Conservation (phyloP, 2,329 filamentous ascomycete species). For the Epichloe sibirici region DNA sequence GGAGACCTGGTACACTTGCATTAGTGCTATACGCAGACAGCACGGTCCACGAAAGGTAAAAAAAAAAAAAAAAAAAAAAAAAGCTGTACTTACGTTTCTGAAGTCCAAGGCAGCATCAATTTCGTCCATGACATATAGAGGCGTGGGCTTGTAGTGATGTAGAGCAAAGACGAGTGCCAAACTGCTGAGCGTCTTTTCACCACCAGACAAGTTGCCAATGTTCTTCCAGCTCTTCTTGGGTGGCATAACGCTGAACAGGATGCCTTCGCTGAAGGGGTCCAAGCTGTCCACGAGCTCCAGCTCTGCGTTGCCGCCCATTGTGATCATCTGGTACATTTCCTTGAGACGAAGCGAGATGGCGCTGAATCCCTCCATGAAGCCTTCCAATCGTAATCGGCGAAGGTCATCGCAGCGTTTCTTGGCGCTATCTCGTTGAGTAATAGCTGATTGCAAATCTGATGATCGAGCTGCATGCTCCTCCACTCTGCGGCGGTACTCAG, state of each 20-base stretch:
- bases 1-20: conserved; percentile 52
- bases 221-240: conserved; percentile 99
- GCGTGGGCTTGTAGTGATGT: conserved; percentile 96
- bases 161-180: conserved; percentile 94
- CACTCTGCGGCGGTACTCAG: conserved; percentile 76
- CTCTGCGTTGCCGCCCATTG: conserved; percentile 97
- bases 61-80: conserved; percentile 3
- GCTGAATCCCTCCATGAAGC: conserved; percentile 97
- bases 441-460: conserved; percentile 70
- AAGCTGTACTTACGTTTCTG: conserved; percentile 65
- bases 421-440: conserved; percentile 67
- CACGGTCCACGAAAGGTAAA: background rate
- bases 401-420: conserved; percentile 92
- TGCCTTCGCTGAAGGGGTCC: conserved; percentile 94
- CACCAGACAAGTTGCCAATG: conserved; percentile 88
- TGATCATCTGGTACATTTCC: conserved; percentile 99
- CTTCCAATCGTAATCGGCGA: conserved; percentile 77
- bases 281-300: conserved; percentile 92
- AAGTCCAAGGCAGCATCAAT: conserved; percentile 98
- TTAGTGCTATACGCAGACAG: background rate
- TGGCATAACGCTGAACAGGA: conserved; percentile 96
- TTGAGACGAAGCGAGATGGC: conserved; percentile 89
- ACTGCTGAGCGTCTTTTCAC: conserved; percentile 91
- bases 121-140: conserved; percentile 98
- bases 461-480: conserved; percentile 72